phyloP scores from a whole-genome alignment of 208 protist species.

The Leishmania guyanensis region DNA sequence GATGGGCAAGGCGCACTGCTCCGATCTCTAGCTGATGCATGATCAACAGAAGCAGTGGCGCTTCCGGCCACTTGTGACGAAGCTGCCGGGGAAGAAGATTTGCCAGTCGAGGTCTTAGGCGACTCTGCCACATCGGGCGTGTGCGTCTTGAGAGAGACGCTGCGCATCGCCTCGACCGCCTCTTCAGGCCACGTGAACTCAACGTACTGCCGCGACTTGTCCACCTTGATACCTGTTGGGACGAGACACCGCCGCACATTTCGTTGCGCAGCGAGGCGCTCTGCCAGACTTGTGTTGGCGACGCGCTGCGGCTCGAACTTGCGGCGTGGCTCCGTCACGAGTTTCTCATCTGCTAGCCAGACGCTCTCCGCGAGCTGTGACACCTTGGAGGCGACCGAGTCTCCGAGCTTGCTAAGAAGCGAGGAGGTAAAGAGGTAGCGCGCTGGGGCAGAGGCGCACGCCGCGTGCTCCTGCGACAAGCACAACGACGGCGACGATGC shows the following conservation, averaged over 20 bases:
- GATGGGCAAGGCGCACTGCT: neutral
- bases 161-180: conserved; percentile 22
- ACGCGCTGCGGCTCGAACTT: conserved; percentile 38
- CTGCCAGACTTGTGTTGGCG: conserved; percentile 46
- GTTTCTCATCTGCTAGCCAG: conserved; percentile 41
- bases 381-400: conserved; percentile 33
- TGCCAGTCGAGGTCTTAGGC: neutral
- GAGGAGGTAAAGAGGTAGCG: neutral
- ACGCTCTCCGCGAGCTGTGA: conserved; percentile 15
- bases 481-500: too few relatives aligned
- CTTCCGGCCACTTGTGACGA: neutral
- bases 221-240: conserved; percentile 56
- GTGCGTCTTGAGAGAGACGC: conserved; percentile 6
- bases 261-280: conserved; percentile 66
- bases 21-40: neutral
- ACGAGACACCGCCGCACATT: conserved; percentile 51
- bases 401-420: conserved; percentile 12
- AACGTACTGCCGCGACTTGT: conserved; percentile 61
- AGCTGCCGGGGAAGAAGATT: neutral
- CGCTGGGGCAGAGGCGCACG: neutral
- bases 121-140: neutral
- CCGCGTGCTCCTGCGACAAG: neutral
- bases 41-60: neutral
- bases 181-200: conserved; percentile 71
- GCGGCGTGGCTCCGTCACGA: conserved; percentile 76